Conservation (phyloP, 495 filamentous ascomycete genomes). For the Articulospora tetracladia region DNA sequence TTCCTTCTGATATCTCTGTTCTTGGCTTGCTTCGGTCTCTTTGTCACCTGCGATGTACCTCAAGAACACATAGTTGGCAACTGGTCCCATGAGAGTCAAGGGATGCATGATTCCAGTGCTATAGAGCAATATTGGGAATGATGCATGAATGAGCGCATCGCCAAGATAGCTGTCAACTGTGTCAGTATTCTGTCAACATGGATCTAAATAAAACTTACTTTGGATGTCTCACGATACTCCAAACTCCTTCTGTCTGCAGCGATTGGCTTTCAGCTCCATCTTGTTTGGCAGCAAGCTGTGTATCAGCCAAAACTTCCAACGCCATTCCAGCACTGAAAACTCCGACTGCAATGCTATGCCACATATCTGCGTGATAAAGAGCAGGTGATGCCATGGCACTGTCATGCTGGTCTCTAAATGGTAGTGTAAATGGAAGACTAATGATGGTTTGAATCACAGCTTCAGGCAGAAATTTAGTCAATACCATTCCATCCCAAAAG, state of each 20-base stretch:
- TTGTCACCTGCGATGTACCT: constrained; percentile 51
- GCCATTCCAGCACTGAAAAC: constrained; percentile 50
- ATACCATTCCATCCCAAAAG: constrained; percentile 50
- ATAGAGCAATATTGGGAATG: constrained; percentile 46
- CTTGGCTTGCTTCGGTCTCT: constrained; percentile 47
- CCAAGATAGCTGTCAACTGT: constrained; percentile 47
- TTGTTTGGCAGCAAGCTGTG: constrained; percentile 42
- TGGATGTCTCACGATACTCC: constrained; percentile 57
- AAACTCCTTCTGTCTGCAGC: constrained; percentile 49
- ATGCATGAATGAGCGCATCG: constrained; percentile 50
- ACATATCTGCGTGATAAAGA: background rate
- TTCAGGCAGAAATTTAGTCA: constrained; percentile 49
- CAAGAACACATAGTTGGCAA: constrained; percentile 55
- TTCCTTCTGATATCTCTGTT: constrained; percentile 40
- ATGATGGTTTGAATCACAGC: constrained; percentile 48
- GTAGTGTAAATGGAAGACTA: constrained; percentile 48
- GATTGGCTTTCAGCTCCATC: constrained; percentile 23
- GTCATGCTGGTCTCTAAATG: constrained; percentile 44
- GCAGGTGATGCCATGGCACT: background rate
- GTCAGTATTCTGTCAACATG: constrained; percentile 2
- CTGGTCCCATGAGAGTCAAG: constrained; percentile 46
- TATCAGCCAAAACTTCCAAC: constrained; percentile 51
- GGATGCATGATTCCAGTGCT: constrained; percentile 47
- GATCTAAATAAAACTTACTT: constrained; percentile 40
- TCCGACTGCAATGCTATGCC: constrained; percentile 37